phyloP scores from a whole-genome alignment of 73 alveolate species.

The Durusdinium trenchii region DNA sequence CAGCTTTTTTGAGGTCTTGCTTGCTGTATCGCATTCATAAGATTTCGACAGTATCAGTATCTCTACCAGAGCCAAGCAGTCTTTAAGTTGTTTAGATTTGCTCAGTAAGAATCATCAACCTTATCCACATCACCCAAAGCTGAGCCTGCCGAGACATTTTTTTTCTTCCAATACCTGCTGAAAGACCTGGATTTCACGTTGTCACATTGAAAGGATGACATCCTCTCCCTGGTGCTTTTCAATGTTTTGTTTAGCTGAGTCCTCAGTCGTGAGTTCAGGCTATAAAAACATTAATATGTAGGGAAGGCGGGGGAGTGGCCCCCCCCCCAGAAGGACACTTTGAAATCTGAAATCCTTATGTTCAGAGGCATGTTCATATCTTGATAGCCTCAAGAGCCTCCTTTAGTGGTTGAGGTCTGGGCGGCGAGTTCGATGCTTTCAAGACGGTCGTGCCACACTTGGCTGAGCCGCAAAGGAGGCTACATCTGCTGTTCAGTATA shows the following conservation, averaged over 20 bases:
- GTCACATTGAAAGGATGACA: slow-evolving; percentile 18
- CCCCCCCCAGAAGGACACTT: too few species aligned
- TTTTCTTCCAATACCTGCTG: background rate
- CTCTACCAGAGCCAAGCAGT: too few species aligned
- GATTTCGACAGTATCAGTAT: too few species aligned
- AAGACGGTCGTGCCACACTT: slow-evolving; percentile 33
- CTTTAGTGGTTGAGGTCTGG: slow-evolving; percentile 1
- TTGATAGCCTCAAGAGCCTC: background rate
- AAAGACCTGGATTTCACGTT: background rate
- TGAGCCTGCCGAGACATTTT: background rate
- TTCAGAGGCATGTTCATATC: background rate
- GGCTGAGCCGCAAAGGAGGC: too few species aligned
- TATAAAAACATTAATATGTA: too few species aligned
- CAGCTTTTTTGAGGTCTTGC: background rate
- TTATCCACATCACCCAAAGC: background rate
- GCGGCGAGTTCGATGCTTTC: slow-evolving; percentile 70
- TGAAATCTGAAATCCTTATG: too few species aligned
- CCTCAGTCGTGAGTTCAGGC: background rate
- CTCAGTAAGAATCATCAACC: too few species aligned
- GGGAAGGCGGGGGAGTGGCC: too few species aligned
- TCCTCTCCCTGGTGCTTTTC: slow-evolving; percentile 91
- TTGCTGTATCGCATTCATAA: too few species aligned
- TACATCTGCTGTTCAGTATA: too few species aligned
- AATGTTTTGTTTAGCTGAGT: slow-evolving; percentile 42
- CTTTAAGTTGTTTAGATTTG: too few species aligned